Evolutionary conservation across 2,329 filamentous ascomycete species (phyloP).

Genomic region (Hypoxylon sp.): DNA sequence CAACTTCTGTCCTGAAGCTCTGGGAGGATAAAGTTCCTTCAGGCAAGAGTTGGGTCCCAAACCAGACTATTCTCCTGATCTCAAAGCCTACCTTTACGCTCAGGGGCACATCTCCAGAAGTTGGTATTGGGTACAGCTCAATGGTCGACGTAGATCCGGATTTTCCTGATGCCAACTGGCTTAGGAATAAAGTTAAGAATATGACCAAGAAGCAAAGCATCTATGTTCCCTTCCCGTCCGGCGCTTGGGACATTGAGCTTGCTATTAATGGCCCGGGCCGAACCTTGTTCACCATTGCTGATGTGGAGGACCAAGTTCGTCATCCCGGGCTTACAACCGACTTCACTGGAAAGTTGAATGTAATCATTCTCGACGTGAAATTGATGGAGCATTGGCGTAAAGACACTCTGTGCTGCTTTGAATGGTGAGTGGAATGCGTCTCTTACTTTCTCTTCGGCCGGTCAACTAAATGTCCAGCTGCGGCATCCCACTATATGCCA

Average conservation of each 20-base stretch:
- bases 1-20: constrained; percentile 66
- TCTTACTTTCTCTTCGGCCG: not conserved
- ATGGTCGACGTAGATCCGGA: constrained; percentile 70
- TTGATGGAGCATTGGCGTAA: constrained; percentile 53
- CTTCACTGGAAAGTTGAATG: constrained; percentile 60
- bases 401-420: constrained; percentile 57
- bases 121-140: constrained; percentile 58
- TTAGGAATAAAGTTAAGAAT: constrained; percentile 64
- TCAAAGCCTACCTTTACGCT: constrained; percentile 57
- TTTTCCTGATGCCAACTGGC: constrained; percentile 67
- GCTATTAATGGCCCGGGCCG: constrained; percentile 54
- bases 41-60: constrained; percentile 61
- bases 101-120: constrained; percentile 31
- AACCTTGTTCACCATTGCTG: constrained; percentile 59
- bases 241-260: constrained; percentile 56
- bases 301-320: constrained; percentile 60
- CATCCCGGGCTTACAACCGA: constrained; percentile 48
- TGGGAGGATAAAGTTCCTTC: constrained; percentile 67
- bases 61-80: constrained; percentile 66
- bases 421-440: constrained; percentile 56
- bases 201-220: constrained; percentile 65
- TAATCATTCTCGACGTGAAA: constrained; percentile 54
- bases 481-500: constrained; percentile 68
- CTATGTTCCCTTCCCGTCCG: constrained; percentile 63
- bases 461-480: constrained; percentile 58